Base-by-base conservation (phyloP, 108 stramenopile species). In the Hondaea fermentalgiana region DNA sequence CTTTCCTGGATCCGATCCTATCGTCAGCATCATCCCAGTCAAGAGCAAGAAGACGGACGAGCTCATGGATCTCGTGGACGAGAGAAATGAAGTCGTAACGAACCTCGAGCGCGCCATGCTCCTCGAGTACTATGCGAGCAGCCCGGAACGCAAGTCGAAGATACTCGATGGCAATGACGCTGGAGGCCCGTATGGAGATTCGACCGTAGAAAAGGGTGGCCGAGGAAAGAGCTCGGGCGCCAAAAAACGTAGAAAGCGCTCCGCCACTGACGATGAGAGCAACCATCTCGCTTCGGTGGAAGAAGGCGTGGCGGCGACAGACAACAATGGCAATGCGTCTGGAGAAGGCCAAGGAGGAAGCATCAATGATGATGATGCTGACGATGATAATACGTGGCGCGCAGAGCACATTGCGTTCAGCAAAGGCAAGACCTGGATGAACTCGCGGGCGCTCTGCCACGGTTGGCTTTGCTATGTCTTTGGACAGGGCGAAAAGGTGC, bases 21-120 rank as follows among this genome's bases (percentile, higher is more conserved):
- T 43, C 45, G 23, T 83, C 51, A 45, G 49, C 28, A 12, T 83
- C 28, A 4, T 83, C 0, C 76, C 76, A 35, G 35, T 35, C 51
- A 83, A 45, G 76, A 53, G 23, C 49, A 45, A 83, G 45, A 83
- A 43, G 6, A 28, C 76, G 51, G 49, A 53, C 17, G 51, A 83
- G 76, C 76, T 83, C 76, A 28, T 6, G 6, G 76, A 83, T 23
- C 49, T 53, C 23, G 76, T 83, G 4, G 51, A 53, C 25, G 76
- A 83, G 23, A 12, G 76, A 6, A 6, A 12, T 8, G 51, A 53
- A 6, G 76, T 53, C 45, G 14, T 83, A 0, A 12, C n/a, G 10
- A 47, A 53, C 25, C 76, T 83, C 28, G 76, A 83, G 76, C 76
- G 23, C 51, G 76, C 76, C 10, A 83, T 83, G 76, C 76, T 83